These are phyloP conservation scores for Suillus subalutaceus DNA, from an alignment of 768 basidiomycete genomes.

Conservation along the genomic window DNA sequence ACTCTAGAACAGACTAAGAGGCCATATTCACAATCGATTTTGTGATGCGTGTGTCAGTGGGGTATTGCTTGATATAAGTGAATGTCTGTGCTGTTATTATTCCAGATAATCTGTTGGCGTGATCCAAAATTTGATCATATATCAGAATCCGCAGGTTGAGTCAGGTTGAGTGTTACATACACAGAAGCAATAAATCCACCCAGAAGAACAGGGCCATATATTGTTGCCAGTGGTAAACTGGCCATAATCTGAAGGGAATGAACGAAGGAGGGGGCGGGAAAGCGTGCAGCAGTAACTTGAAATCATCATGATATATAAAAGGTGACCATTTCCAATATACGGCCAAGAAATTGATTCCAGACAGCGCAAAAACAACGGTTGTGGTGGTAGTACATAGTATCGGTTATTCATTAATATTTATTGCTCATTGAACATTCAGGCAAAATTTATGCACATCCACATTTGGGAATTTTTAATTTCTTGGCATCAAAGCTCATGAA, in stretches of 20 bases:
- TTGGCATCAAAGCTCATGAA: not conserved
- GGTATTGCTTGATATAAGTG: constrained; percentile 33
- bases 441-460: no score
- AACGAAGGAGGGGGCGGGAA: not conserved
- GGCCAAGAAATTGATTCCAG: not conserved
- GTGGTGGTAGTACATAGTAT: not conserved
- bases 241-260: constrained; percentile 7
- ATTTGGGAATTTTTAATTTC: not conserved
- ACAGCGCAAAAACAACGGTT: not conserved
- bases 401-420: not conserved
- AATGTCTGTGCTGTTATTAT: constrained; percentile 30
- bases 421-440: not conserved
- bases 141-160: not conserved
- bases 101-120: constrained; percentile 26
- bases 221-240: constrained; percentile 15
- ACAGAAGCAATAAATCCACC: constrained; percentile 33
- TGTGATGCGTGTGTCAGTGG: constrained; percentile 20
- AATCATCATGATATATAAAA: not conserved
- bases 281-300: no score
- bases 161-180: constrained; percentile 16
- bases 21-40: constrained; percentile 27
- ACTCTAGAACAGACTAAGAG: not conserved
- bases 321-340: not conserved
- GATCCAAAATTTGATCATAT: not conserved
- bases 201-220: constrained; percentile 32